Base-by-base conservation (phyloP, 1,139 yeast genomes). In the Saccharomyces hybrid region DNA sequence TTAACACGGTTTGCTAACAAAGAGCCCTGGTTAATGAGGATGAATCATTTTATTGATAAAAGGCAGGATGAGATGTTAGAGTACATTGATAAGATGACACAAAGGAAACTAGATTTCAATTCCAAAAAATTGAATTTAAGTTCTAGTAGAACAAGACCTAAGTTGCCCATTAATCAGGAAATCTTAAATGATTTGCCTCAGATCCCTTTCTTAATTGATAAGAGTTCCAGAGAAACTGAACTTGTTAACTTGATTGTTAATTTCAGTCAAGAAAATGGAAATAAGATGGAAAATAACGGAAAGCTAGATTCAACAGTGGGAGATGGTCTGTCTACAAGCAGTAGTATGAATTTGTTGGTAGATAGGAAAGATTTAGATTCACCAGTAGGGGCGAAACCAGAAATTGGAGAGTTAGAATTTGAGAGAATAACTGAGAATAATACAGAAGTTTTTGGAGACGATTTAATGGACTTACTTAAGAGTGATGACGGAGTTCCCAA, bases 71-170 rank as follows among this genome's bases (percentile, higher is more conserved):
- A 88, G 60, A 73, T 91, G 13, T 65, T 75, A 31, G 83, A 81
- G 42, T 91, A 88, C 69, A 81, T 85, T 62, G 89, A 84, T 63
- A 81, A 80, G 58, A 79, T 90, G 42, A 87, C 96, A 0, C 84
- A 83, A 5, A 75, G 86, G 55, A 84, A 82, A 61, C 73, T 83
- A 60, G 91, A 86, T 64, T 84, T 83, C 65, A 78, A 79, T 53
- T 82, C 81, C 54, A 83, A 80, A 64, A 70, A 74, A 5, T 70
- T 85, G 57, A 83, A 81, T 54, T 71, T 84, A 61, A 79, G 84
- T 34, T 27, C 41, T 5, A 50, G 51, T 42, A 52, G 62, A 5
- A 51, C 63, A 11, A 57, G 66, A 47, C 64, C 64, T 9, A 59
- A 57, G 28, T 49, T 80, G 53, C 77, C 78, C 5, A 70, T 79